Base-by-base conservation (phyloP, 1,284 basidiomycete species). In the Phenoliferia sp. region DNA sequence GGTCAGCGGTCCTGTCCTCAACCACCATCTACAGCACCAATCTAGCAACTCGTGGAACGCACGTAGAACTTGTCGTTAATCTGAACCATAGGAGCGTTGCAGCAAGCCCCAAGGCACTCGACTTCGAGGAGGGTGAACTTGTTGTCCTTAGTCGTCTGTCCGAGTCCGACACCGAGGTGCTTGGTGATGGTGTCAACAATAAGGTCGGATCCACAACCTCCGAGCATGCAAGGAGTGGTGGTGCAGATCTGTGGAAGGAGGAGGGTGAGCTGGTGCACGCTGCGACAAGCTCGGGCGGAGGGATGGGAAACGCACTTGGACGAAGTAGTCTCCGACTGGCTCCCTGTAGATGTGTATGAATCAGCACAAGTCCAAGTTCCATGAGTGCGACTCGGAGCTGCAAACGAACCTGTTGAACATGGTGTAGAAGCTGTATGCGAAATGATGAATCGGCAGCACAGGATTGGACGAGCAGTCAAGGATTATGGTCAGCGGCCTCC, bases 11-110 rank as follows among this genome's bases (percentile, higher is more conserved):
- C 39, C 12, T 44, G 39, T 44, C 39, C 39, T 22, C 12, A 44
- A 44, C 39, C 39, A 12, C 22, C 39, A 22, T 22, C 39, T 44
- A 12, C 39, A 12, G 22, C 12, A 12, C 39, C 39, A 44, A 22
- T 12, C 39, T 22, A 44, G 39, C 39, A 12, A 44, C 12, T 22
- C 39, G 15, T 15, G 39, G 22, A 29, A 83, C 88, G 71, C 76
- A 92, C 91, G 80, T 94, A 99, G 83, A 91, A 99, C 79, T 97
- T 93, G 78, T 99, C 96, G 62, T 90, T 90, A 78, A 99, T 86
- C 74, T 90, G 94, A 80, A 99, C 84, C 95, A 99, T 99, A 16
- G 95, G 95, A n/a, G 96, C 96, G 80, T 98, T 99, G 75, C 90
- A 90, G 82, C 95, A 99, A 61, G 95, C 96, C 68, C 94, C 95